These are phyloP conservation scores for Triticum aestivum DNA, from an alignment of 176 grass and related monocot species.

Conservation along the genomic window IWGSC_CS_RefSeq_v2.1 NC_057795.1:577873881-577874380, in stretches of 20 bases:
- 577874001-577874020: too few species aligned
- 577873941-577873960: too few species aligned
- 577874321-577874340: constrained; percentile 11
- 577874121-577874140: too few species aligned
- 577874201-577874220: neutral
- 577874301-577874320: neutral
- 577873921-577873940: too few species aligned
- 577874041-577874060: neutral
- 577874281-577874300: neutral
- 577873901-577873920: too few species aligned
- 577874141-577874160: neutral
- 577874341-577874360: constrained; percentile 34
- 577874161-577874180: neutral
- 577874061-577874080: too few species aligned
- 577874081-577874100: too few species aligned
- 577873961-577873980: too few species aligned
- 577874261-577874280: neutral
- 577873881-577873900: too few species aligned
- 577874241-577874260: constrained; percentile 34
- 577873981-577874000: too few species aligned
- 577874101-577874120: neutral
- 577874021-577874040: too few species aligned
- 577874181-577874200: neutral
- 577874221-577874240: neutral
- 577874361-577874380: constrained; percentile 33